Conservation (phyloP, 2,329 filamentous ascomycete genomes). For the Epichloe sp. region DNA sequence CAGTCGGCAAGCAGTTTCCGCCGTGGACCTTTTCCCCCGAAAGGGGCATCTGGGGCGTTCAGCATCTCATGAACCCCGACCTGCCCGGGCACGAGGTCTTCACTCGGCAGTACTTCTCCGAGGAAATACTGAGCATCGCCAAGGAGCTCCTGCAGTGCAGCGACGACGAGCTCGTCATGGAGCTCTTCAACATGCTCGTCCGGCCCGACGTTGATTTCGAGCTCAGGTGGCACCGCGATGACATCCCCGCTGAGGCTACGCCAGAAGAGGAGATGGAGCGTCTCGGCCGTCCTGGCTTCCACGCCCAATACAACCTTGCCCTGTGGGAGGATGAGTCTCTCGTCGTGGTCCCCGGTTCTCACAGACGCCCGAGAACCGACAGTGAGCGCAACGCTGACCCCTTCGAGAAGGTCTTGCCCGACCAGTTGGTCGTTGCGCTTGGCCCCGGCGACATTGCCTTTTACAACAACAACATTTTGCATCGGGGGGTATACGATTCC, state of each 20-base stretch:
- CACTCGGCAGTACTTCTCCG: slow-evolving; percentile 58
- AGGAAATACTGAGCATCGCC: slow-evolving; percentile 47
- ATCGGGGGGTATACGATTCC: slow-evolving; percentile 52
- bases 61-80: slow-evolving; percentile 67
- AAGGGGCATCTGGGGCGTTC: slow-evolving; percentile 76
- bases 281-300: slow-evolving; percentile 48
- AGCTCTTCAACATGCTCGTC: slow-evolving; percentile 77
- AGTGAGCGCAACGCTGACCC: slow-evolving; percentile 54
- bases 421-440: slow-evolving; percentile 52
- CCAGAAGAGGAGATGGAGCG: slow-evolving; percentile 53
- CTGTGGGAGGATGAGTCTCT: slow-evolving; percentile 63
- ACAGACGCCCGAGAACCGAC: slow-evolving; percentile 56
- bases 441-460: slow-evolving; percentile 64
- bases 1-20: slow-evolving; percentile 80
- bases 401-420: slow-evolving; percentile 47
- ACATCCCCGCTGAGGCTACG: slow-evolving; percentile 54
- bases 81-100: slow-evolving; percentile 51
- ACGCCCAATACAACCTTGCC: slow-evolving; percentile 81
- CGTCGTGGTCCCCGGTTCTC: slow-evolving; percentile 65
- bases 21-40: slow-evolving; percentile 56
- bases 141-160: slow-evolving; percentile 45
- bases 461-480: slow-evolving; percentile 82
- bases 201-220: slow-evolving; percentile 58
- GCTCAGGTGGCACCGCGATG: slow-evolving; percentile 76
- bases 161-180: slow-evolving; percentile 63